A percentile compares a stretch with the other conserved stretches of the same genome.
Conservation (phyloP, 768 basidiomycete genomes). For the Termitomyces sp. region DNA sequence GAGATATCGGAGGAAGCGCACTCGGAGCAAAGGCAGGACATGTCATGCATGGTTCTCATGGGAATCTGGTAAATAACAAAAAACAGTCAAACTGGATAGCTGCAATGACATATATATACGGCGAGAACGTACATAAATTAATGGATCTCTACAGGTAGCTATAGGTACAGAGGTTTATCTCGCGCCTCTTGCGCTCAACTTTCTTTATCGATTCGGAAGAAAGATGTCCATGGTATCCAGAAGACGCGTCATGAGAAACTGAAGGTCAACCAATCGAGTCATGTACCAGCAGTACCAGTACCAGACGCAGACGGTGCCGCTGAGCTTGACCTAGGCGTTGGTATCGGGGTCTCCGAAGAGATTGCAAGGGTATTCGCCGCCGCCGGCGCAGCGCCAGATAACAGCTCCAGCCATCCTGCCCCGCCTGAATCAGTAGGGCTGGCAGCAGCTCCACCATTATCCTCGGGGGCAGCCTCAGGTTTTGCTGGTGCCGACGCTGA, state of each 20-base stretch:
- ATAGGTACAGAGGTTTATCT: conserved; percentile 1
- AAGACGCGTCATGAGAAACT: background rate
- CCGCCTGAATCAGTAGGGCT: background rate
- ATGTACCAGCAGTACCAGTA: background rate
- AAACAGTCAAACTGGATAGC: conserved; percentile 2
- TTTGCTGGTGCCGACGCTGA: background rate
- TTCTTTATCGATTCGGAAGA: background rate
- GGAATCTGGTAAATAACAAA: background rate
- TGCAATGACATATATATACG: background rate
- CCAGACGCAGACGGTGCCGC: background rate
- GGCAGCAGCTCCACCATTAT: background rate
- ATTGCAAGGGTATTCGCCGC: background rate
- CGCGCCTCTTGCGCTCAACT: background rate
- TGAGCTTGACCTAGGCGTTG: conserved; percentile 3
- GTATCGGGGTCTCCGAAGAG: conserved; percentile 3
- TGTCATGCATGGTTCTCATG: too few relatives aligned
- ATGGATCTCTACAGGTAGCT: conserved; percentile 2
- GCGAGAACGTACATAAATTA: conserved; percentile 1
- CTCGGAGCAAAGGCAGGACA: too few relatives aligned
- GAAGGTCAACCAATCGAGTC: background rate
- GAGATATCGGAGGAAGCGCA: too few relatives aligned
- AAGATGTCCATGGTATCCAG: background rate
- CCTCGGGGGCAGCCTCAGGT: background rate
- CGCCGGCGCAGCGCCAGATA: conserved; percentile 7
- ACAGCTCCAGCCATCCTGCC: conserved; percentile 14